Base-by-base conservation (phyloP, 2,329 filamentous ascomycete species). In the Cladosporium oxysporum region DNA sequence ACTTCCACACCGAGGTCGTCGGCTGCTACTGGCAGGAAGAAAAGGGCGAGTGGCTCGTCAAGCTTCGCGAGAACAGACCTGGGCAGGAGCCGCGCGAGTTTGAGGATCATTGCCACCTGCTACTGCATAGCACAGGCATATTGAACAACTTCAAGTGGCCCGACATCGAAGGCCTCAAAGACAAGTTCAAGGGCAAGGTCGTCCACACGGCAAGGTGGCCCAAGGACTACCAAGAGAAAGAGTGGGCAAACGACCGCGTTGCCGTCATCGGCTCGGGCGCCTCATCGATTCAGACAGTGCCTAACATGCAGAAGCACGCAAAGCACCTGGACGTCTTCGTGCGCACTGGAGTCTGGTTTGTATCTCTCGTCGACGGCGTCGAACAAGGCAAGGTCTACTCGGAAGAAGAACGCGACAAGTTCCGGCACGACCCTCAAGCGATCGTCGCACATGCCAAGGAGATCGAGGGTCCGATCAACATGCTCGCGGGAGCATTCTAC, bases 21-120 rank as follows among this genome's bases (percentile, higher is more conserved):
- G 79, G 80, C 4, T 79, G 80, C 23, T 79, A 80, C 59, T 85
- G 83, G 83, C 75, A 83, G 59, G 82, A 84, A 23, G 76, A 81
- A 1, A 73, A 71, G 4, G 83, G 82, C 5, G 76, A 82, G 68
- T 86, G 83, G 84, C 78, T 76, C 10, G 79, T 86, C 14, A 82
- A 79, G 47, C 73, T 85, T 5, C 75, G 76, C n/a, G 77, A 84
- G 65, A 79, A 70, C 5, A 71, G 70, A 28, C 63, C 76, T 11
- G 76, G 75, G 0, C 75, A 77, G 16, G 71, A 75, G 21, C 69
- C 71, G 31, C 67, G 74, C 58, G 77, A 81, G 33, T 80, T 81
- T 57, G 76, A 79, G 37, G 81, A 83, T 11, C 72, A 77, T 35
- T 82, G 80, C 66, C 75, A 83, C 64, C 59, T 83, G 2, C 67